These are phyloP conservation scores for Escovopsis sp. DNA, from an alignment of 2,329 filamentous ascomycete species.

Conservation along the genomic window DNA sequence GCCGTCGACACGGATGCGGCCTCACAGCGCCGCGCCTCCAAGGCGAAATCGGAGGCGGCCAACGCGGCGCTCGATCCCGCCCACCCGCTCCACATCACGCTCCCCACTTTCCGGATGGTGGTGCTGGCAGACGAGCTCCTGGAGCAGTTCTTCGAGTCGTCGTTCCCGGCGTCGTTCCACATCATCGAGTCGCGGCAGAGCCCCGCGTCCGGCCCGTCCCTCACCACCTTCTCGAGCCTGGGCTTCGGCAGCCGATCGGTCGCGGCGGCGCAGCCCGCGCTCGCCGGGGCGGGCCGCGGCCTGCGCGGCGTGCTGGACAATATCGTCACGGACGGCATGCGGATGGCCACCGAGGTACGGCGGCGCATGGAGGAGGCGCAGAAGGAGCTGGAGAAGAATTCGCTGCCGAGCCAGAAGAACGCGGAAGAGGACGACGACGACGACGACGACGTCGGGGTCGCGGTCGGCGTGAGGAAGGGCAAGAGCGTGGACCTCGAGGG, in stretches of 20 bases:
- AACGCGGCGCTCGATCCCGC: slow-evolving; percentile 87
- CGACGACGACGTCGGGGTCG: slow-evolving; percentile 36
- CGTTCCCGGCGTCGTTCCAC: slow-evolving; percentile 85
- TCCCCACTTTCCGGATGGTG: slow-evolving; percentile 98
- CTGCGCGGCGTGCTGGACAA: slow-evolving; percentile 89
- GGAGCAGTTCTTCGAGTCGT: slow-evolving; percentile 94
- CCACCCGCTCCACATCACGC: slow-evolving; percentile 85
- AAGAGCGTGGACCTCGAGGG: slow-evolving; percentile 42
- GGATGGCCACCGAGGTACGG: slow-evolving; percentile 82
- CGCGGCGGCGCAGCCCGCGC: slow-evolving; percentile 23
- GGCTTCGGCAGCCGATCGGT: slow-evolving; percentile 34
- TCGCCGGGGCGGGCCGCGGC: slow-evolving; percentile 47
- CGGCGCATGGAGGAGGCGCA: slow-evolving; percentile 93
- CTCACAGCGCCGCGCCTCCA: slow-evolving; percentile 31
- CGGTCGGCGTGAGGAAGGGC: slow-evolving; percentile 25
- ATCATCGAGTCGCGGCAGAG: slow-evolving; percentile 50
- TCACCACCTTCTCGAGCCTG: slow-evolving; percentile 74
- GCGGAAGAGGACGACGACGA: slow-evolving; percentile 62
- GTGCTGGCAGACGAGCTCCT: slow-evolving; percentile 90
- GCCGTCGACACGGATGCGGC: slow-evolving; percentile 7
- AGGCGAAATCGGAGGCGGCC: slow-evolving; percentile 58
- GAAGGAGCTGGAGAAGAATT: slow-evolving; percentile 75
- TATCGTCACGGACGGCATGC: slow-evolving; percentile 94
- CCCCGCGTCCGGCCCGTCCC: slow-evolving; percentile 37
- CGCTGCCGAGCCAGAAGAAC: slow-evolving; percentile 40